Conservation (phyloP, 768 basidiomycete species). For the Hygrocybe punicea region DNA sequence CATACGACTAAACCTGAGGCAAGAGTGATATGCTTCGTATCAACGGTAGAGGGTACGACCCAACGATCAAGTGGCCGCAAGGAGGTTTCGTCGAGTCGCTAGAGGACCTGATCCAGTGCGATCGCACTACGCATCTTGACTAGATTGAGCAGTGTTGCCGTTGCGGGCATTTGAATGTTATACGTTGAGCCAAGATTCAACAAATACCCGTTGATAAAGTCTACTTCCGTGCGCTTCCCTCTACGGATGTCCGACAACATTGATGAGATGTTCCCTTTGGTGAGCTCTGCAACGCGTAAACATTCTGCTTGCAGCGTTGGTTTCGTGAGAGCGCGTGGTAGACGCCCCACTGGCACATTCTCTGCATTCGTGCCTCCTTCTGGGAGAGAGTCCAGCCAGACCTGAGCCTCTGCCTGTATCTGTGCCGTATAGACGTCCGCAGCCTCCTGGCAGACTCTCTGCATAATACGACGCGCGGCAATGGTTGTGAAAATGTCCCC, state of each 20-base stretch:
- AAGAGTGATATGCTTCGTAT: not conserved
- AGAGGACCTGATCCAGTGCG: conserved; percentile 50
- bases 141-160: conserved; percentile 51
- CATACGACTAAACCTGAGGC: too few relatives aligned
- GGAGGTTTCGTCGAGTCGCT: not conserved
- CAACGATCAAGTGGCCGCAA: not conserved
- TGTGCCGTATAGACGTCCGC: conserved; percentile 55
- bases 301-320: conserved; percentile 54
- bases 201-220: conserved; percentile 81
- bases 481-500: conserved; percentile 59
- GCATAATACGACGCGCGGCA: conserved; percentile 44
- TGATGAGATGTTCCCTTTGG: conserved; percentile 69
- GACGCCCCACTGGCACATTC: conserved; percentile 31
- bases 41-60: not conserved
- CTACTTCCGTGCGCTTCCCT: conserved; percentile 69
- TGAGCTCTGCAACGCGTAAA: conserved; percentile 52
- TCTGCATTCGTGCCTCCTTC: conserved; percentile 26
- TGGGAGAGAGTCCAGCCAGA: conserved; percentile 31
- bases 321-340: conserved; percentile 47
- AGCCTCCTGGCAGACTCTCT: conserved; percentile 69
- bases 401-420: conserved; percentile 40
- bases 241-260: conserved; percentile 71
- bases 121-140: conserved; percentile 56
- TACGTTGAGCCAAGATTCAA: conserved; percentile 56
- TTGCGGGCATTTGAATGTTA: conserved; percentile 57